A percentile compares a stretch with the other conserved stretches of the same genome.
Evolutionary conservation across 176 grass and related monocot species (phyloP).

Genomic region (Poa annua): DNA sequence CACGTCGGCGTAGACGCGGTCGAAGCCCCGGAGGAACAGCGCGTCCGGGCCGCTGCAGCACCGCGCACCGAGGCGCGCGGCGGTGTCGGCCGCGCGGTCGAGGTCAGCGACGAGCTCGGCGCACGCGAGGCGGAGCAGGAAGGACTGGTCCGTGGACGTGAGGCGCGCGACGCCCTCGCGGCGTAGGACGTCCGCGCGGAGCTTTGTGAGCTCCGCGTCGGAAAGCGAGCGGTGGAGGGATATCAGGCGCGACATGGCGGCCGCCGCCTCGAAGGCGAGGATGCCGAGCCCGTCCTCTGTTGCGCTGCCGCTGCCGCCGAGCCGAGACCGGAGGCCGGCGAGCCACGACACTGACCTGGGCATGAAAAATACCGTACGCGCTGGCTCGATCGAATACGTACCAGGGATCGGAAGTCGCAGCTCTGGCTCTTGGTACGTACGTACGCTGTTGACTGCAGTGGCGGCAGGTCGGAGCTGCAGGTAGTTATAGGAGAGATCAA

Average conservation of each 20-base stretch:
- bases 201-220: slow-evolving; percentile 49
- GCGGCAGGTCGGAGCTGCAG: not conserved
- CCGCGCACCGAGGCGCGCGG: slow-evolving; percentile 47
- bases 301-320: slow-evolving; percentile 22
- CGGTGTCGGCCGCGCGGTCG: slow-evolving; percentile 58
- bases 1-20: slow-evolving; percentile 57
- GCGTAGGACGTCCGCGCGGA: slow-evolving; percentile 64
- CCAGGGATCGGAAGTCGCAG: not conserved
- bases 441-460: slow-evolving; percentile 5
- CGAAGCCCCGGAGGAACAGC: slow-evolving; percentile 48
- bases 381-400: not conserved
- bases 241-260: slow-evolving; percentile 73
- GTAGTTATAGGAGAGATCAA: not conserved
- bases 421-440: not conserved
- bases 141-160: slow-evolving; percentile 63
- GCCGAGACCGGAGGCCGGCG: slow-evolving; percentile 49
- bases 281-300: slow-evolving; percentile 57
- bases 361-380: slow-evolving; percentile 11
- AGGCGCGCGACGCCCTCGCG: slow-evolving; percentile 68
- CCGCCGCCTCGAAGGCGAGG: slow-evolving; percentile 80
- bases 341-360: slow-evolving; percentile 54
- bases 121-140: slow-evolving; percentile 69
- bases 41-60: slow-evolving; percentile 18
- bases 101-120: slow-evolving; percentile 66
- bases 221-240: slow-evolving; percentile 60